phyloP scores from a whole-genome alignment of 345 rosid species.

The Abelmoschus esculentus region DNA sequence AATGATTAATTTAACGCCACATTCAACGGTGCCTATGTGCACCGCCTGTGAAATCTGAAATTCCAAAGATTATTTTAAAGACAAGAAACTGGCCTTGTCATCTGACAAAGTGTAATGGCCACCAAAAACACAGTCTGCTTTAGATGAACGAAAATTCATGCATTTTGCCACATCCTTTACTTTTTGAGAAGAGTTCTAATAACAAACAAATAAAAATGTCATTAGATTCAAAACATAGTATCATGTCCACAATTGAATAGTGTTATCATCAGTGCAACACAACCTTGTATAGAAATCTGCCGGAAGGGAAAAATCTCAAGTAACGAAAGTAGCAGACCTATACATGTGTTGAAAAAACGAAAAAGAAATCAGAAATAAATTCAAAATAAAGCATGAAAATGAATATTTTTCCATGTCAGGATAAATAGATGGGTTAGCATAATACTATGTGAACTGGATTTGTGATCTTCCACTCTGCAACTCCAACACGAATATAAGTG shows the following conservation, averaged over 20 bases:
- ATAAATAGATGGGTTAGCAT: slow-evolving; percentile 7
- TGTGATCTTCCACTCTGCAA: slow-evolving; percentile 77
- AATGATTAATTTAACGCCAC: neutral
- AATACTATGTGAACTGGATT: slow-evolving; percentile 97
- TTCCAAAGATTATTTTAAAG: neutral
- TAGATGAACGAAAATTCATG: slow-evolving; percentile 74
- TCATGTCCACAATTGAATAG: neutral
- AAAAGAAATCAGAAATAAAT: neutral
- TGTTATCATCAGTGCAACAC: slow-evolving; percentile 13
- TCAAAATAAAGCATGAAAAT: slow-evolving; percentile 4
- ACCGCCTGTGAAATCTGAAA: neutral
- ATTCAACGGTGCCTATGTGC: neutral
- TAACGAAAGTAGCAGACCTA: slow-evolving; percentile 94
- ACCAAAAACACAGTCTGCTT: slow-evolving; percentile 56
- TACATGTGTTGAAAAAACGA: slow-evolving; percentile 8
- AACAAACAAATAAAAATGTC: neutral
- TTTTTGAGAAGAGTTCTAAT: slow-evolving; percentile 80
- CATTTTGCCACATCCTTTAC: slow-evolving; percentile 74
- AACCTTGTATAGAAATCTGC: slow-evolving; percentile 91
- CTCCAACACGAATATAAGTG: slow-evolving; percentile 82
- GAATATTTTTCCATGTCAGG: neutral
- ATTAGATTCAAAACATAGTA: slow-evolving; percentile 13
- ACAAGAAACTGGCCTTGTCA: slow-evolving; percentile 51
- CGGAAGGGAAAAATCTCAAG: slow-evolving; percentile 80
- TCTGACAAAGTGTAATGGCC: slow-evolving; percentile 72